A percentile compares a stretch with the other conserved stretches of the same genome.
Conservation (phyloP, 2,329 filamentous ascomycete genomes). For the Calonectria pseudoturangicola region DNA sequence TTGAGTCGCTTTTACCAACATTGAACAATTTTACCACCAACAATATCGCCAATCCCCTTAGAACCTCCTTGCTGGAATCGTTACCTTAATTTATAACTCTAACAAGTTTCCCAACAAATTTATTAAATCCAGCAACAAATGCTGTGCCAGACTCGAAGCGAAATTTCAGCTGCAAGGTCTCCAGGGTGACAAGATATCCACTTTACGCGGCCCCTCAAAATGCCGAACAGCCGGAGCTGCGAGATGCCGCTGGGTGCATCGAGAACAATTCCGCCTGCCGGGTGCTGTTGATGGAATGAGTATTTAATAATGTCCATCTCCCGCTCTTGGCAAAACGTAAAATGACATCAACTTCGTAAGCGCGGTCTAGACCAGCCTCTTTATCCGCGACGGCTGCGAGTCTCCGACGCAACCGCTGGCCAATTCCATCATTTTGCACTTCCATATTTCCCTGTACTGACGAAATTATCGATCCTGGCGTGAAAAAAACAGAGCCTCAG, state of each 20-base stretch:
- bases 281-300: background rate
- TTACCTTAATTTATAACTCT: background rate
- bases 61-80: background rate
- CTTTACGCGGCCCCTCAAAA: background rate
- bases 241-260: background rate
- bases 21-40: conserved; percentile 5
- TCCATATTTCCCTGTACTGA: too few species aligned
- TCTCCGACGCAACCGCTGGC: background rate
- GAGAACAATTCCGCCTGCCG: too few species aligned
- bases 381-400: background rate
- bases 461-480: background rate
- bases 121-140: conserved; percentile 3
- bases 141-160: conserved; percentile 17
- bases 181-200: conserved; percentile 1
- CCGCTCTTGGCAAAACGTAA: background rate
- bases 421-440: background rate
- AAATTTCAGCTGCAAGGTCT: conserved; percentile 6
- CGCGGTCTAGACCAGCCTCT: background rate
- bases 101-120: conserved; percentile 1
- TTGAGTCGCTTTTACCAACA: background rate
- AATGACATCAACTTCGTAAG: background rate
- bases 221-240: conserved; percentile 5
- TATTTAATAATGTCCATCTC: conserved; percentile 5
- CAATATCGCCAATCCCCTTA: too few species aligned
- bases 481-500: background rate